These are phyloP conservation scores for Talaromyces wortmannii DNA, from an alignment of 495 filamentous ascomycete species.

Conservation along the genomic window DNA sequence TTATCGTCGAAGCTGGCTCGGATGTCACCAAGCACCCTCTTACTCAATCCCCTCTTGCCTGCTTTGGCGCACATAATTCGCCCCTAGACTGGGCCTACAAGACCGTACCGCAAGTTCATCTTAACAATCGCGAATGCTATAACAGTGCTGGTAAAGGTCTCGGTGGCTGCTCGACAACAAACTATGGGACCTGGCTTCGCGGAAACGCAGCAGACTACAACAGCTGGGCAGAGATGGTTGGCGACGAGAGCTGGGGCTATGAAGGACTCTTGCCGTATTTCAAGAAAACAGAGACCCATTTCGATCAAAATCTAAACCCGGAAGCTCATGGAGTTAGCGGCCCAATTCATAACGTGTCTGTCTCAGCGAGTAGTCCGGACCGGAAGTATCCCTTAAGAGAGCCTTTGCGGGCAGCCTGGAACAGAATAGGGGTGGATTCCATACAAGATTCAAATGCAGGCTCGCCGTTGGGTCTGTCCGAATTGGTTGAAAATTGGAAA, in stretches of 20 bases:
- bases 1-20: slow-evolving; percentile 26
- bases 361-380: slow-evolving; percentile 13
- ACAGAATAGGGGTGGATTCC: slow-evolving; percentile 13
- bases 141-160: slow-evolving; percentile 18
- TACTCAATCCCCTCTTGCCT: neutral
- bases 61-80: slow-evolving; percentile 6
- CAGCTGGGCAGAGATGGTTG: slow-evolving; percentile 20
- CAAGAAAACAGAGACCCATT: slow-evolving; percentile 18
- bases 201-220: slow-evolving; percentile 28
- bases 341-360: slow-evolving; percentile 11
- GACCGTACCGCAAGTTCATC: slow-evolving; percentile 17
- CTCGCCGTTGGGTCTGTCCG: slow-evolving; percentile 15
- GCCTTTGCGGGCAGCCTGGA: slow-evolving; percentile 12
- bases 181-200: slow-evolving; percentile 28
- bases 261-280: slow-evolving; percentile 27
- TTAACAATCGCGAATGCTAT: slow-evolving; percentile 13
- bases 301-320: slow-evolving; percentile 6
- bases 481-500: slow-evolving; percentile 20
- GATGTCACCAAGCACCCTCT: slow-evolving; percentile 15
- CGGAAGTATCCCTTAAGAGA: slow-evolving; percentile 28
- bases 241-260: slow-evolving; percentile 25
- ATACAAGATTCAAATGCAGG: slow-evolving; percentile 20
- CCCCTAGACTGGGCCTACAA: slow-evolving; percentile 20
- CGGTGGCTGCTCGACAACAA: slow-evolving; percentile 20
- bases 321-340: slow-evolving; percentile 16